These are phyloP conservation scores for Picea glauca DNA, from an alignment of 75 land plant genomes.

Conservation along the genomic window DNA sequence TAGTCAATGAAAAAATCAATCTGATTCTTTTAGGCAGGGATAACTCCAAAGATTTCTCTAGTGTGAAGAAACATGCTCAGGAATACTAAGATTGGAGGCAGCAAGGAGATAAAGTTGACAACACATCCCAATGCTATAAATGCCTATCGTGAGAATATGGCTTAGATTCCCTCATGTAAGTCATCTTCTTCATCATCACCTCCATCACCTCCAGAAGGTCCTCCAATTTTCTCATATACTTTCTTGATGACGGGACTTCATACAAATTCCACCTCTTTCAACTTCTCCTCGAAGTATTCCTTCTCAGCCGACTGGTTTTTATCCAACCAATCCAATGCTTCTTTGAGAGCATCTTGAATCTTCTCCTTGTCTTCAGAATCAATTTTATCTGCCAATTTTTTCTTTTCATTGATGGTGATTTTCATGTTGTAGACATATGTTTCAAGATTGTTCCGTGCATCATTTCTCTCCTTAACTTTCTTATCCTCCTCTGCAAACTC, in stretches of 20 bases:
- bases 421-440: slow-evolving; percentile 73
- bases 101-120: too few relatives aligned
- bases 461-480: slow-evolving; percentile 58
- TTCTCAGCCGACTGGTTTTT: slow-evolving; percentile 58
- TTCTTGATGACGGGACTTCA: slow-evolving; percentile 47
- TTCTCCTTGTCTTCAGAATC: slow-evolving; percentile 73
- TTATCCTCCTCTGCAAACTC: slow-evolving; percentile 72
- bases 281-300: slow-evolving; percentile 56
- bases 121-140: too few relatives aligned
- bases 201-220: slow-evolving; percentile 1
- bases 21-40: too few relatives aligned
- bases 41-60: too few relatives aligned
- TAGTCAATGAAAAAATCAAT: too few relatives aligned
- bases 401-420: slow-evolving; percentile 49
- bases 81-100: too few relatives aligned
- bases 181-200: slow-evolving; percentile 19
- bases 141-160: too few relatives aligned
- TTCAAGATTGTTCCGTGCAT: slow-evolving; percentile 56
- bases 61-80: too few relatives aligned
- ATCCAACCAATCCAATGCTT: slow-evolving; percentile 58
- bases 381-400: slow-evolving; percentile 51
- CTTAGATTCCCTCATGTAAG: slow-evolving; percentile 8
- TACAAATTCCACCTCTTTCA: slow-evolving; percentile 44
- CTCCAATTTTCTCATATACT: slow-evolving; percentile 35
- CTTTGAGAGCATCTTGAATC: slow-evolving; percentile 49